phyloP scores from a whole-genome alignment of 805 yeast genomes.

The Lachancea cidri region DNA sequence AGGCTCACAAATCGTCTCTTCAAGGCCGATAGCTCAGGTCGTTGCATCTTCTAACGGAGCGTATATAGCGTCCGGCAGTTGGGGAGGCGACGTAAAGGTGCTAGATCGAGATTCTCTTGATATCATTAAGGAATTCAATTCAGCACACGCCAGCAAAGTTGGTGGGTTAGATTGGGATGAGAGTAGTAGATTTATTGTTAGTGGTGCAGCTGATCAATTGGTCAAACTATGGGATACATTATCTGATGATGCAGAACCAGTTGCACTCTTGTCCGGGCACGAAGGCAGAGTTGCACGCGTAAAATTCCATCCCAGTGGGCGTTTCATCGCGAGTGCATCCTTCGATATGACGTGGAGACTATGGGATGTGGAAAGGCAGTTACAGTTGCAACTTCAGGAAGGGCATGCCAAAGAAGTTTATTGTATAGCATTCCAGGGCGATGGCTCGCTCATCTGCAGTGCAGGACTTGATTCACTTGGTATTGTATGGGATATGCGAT shows the following conservation, averaged over 20 bases:
- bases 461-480: conserved; percentile 76
- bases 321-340: conserved; percentile 62
- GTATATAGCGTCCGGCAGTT: conserved; percentile 62
- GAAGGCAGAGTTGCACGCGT: conserved; percentile 53
- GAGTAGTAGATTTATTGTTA: conserved; percentile 27
- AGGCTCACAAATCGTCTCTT: conserved; percentile 69
- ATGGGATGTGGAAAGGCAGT: conserved; percentile 61
- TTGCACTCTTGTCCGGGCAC: conserved; percentile 38
- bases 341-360: conserved; percentile 83
- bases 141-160: conserved; percentile 52
- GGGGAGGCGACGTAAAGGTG: conserved; percentile 71
- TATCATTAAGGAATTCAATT: conserved; percentile 13
- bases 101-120: conserved; percentile 39
- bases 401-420: conserved; percentile 79
- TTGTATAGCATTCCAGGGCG: conserved; percentile 57
- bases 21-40: conserved; percentile 62
- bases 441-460: conserved; percentile 70
- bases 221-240: conserved; percentile 35
- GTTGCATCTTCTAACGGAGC: conserved; percentile 38
- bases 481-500: conserved; percentile 79
- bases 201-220: conserved; percentile 45
- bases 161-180: conserved; percentile 68
- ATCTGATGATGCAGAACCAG: conserved; percentile 17
- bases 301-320: conserved; percentile 60
- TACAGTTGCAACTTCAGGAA: conserved; percentile 64